phyloP scores from a whole-genome alignment of 805 yeast genomes.

The Ogataea nakhonphanomensis region DNA sequence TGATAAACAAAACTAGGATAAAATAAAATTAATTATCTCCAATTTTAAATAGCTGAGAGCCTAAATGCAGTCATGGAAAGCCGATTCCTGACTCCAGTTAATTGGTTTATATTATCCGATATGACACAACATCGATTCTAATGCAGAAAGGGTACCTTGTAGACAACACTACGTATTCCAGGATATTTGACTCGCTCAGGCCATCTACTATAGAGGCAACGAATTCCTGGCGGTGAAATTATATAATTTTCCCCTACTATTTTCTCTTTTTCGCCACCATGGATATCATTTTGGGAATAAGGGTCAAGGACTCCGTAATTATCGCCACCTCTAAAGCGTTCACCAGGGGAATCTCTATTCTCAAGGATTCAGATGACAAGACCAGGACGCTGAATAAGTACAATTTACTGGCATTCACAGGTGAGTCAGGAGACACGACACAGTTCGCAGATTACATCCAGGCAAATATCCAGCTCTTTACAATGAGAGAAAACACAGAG shows the following conservation, averaged over 20 bases:
- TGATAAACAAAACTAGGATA: not conserved
- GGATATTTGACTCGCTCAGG: not conserved
- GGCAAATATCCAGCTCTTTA: conserved; percentile 85
- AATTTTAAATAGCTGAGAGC: too few relatives aligned
- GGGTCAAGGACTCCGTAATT: conserved; percentile 74
- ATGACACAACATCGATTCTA: too few relatives aligned
- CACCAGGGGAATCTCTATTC: conserved; percentile 82
- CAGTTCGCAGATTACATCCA: conserved; percentile 93
- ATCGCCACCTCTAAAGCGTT: conserved; percentile 94
- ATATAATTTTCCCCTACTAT: conserved; percentile 5
- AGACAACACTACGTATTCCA: too few relatives aligned
- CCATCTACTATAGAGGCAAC: not conserved
- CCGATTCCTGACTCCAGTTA: too few relatives aligned
- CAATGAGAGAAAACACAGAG: conserved; percentile 80
- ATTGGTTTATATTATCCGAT: too few relatives aligned
- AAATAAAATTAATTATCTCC: not conserved
- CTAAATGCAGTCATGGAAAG: too few relatives aligned
- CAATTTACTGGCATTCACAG: conserved; percentile 82
- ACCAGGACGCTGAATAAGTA: conserved; percentile 72
- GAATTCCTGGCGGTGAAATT: not conserved
- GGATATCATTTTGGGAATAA: conserved; percentile 91
- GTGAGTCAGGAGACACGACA: conserved; percentile 95
- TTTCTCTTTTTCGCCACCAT: conserved; percentile 36
- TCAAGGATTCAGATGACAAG: conserved; percentile 78
- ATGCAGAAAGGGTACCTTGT: too few relatives aligned